phyloP scores from a whole-genome alignment of 495 filamentous ascomycete species.

The Lasiosphaeria ovina region DNA sequence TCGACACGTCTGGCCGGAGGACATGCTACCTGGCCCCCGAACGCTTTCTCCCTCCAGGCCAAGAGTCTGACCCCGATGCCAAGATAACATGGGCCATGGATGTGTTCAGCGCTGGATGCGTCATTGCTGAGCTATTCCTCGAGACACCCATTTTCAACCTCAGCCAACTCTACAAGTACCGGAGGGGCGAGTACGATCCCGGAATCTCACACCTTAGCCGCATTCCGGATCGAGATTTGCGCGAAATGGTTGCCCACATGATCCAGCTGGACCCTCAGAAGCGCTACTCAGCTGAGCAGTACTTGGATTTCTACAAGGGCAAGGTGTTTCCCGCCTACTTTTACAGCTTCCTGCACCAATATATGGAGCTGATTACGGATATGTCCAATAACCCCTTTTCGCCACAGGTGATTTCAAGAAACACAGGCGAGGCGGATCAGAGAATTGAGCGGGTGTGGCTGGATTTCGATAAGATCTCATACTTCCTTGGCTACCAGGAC shows the following conservation, averaged over 20 bases:
- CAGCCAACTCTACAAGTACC: constrained; percentile 91
- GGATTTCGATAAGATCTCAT: constrained; percentile 97
- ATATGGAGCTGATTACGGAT: constrained; percentile 95
- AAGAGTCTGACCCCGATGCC: constrained; percentile 58
- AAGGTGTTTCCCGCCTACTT: constrained; percentile 96
- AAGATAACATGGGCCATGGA: constrained; percentile 89
- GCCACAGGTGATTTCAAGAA: constrained; percentile 60
- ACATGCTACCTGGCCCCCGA: constrained; percentile 98
- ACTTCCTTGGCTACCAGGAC: constrained; percentile 74
- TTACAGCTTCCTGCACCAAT: constrained; percentile 94
- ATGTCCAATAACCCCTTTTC: constrained; percentile 73
- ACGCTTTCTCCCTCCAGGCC: constrained; percentile 72
- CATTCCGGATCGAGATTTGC: constrained; percentile 83
- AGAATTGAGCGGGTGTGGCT: constrained; percentile 87
- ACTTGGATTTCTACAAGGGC: constrained; percentile 83
- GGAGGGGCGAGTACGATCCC: constrained; percentile 89
- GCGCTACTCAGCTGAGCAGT: constrained; percentile 91
- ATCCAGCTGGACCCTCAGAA: constrained; percentile 89
- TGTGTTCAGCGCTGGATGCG: constrained; percentile 95
- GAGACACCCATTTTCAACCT: constrained; percentile 91
- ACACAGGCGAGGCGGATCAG: constrained; percentile 81
- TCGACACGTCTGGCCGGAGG: constrained; percentile 85
- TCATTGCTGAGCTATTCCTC: constrained; percentile 96
- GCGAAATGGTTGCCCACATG: constrained; percentile 90
- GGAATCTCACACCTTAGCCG: constrained; percentile 72